Evolutionary conservation across 129 eudicot genomes (phyloP), one percentile per base, ranked within the genome.

Genomic region (Heracleum sosnowskyi): DNA sequence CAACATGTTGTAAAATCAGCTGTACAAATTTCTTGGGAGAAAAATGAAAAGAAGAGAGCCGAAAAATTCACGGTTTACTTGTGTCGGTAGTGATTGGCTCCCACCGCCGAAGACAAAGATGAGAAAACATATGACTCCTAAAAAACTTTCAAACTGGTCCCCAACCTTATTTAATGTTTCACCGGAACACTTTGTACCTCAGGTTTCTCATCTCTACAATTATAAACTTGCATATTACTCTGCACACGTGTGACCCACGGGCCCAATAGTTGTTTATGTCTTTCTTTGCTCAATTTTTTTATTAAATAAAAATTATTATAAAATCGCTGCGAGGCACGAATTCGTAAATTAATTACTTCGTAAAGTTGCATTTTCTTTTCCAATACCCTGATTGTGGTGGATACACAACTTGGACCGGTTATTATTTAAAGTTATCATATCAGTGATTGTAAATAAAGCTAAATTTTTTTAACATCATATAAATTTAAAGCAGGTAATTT

Each of bases 61-160:
- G 22, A 64, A 13, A 26, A 15, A 29, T 31, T 79, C 82, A 79
- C 82, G 82, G 77, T 34, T 34, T 47, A 34, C 77, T 70, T 79
- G 77, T 41, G 51, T 41, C 68, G 64, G 76, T 37, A 39, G 75
- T 70, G 75, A 39, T 37, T 70, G 75, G 76, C 49, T 72, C 76
- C 75, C 76, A 72, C 53, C 76, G 46, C 76, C 28, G 76, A 26
- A 10, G 76, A 72, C 76, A 41, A 72, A 64, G 29, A 72, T 11
- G 4, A 22, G 10, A 7, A n/a, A 11, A 37, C 51, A 72, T 41
- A 39, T 39, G 49, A 72, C 51, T 72, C 11, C 51, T 18, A 40
- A 36, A 36, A 71, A 6, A 1, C 64, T 24, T 55, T 55, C 18
- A 29, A 57, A 37, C 7, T 39, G n/a, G 31, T 44, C n/a, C 17